Conservation (phyloP, 148 eudicot species). For the Bassia scoparia region DNA sequence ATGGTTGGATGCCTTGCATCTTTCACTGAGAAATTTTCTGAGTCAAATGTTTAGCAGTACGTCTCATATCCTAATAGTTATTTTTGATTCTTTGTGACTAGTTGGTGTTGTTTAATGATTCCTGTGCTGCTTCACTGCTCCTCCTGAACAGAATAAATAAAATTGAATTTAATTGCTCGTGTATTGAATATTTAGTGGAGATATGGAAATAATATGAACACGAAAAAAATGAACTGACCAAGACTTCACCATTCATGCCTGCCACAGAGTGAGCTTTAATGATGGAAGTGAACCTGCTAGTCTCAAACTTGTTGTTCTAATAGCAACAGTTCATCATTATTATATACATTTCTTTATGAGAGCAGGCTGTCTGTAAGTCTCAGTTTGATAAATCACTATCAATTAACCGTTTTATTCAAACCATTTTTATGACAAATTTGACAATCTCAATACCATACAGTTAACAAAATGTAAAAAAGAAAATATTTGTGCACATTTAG, state of each 20-base stretch:
- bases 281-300: not conserved
- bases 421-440: too few relatives aligned
- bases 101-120: not conserved
- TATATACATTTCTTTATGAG: not conserved
- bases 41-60: slow-evolving; percentile 68
- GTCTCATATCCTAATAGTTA: slow-evolving; percentile 88
- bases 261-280: not conserved
- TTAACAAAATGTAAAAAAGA: not conserved
- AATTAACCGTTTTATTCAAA: too few relatives aligned
- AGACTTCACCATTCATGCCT: not conserved
- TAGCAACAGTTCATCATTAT: not conserved
- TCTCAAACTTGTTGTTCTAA: not conserved
- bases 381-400: not conserved
- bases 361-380: not conserved
- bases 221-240: not conserved
- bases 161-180: too few relatives aligned
- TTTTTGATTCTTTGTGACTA: not conserved
- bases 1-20: slow-evolving; percentile 76
- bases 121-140: not conserved
- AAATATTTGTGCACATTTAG: not conserved
- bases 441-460: too few relatives aligned
- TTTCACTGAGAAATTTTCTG: slow-evolving; percentile 74
- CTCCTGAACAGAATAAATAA: too few relatives aligned
- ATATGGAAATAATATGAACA: too few relatives aligned
- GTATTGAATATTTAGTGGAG: too few relatives aligned